Percentiles rank a stretch among this genome's conserved stretches.
Evolutionary conservation across 306 rosid species (phyloP).

Genomic region (Cicer arietinum): DNA sequence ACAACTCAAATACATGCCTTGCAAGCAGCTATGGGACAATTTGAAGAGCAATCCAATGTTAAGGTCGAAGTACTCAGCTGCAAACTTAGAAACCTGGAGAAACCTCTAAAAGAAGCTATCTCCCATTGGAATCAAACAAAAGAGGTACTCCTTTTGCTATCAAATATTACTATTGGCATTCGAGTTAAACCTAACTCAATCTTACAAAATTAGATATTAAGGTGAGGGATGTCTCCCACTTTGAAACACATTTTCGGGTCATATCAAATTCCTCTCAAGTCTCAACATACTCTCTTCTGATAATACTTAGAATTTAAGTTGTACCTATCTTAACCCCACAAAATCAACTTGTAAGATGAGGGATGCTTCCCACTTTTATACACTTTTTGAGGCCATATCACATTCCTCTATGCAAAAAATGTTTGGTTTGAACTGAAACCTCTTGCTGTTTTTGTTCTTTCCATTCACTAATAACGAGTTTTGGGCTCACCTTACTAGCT

Average conservation of each 20-base stretch:
- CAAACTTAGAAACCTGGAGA: conserved; percentile 57
- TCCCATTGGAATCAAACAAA: conserved; percentile 61
- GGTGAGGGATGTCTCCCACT: not conserved
- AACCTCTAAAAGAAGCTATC: conserved; percentile 61
- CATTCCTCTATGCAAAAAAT: not conserved
- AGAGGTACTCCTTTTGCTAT: conserved; percentile 58
- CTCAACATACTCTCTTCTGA: no score
- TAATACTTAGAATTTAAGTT: not conserved
- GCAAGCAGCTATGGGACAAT: conserved; percentile 58
- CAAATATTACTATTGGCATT: not conserved
- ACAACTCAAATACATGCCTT: conserved; percentile 59
- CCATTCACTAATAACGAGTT: not conserved
- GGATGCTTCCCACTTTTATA: not conserved
- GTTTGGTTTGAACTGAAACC: not conserved
- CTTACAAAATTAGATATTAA: not conserved
- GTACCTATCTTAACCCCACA: not conserved
- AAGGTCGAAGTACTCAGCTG: conserved; percentile 64
- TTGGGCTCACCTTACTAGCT: conserved; percentile 10
- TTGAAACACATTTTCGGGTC: not conserved
- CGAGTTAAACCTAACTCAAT: not conserved
- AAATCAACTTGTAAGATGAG: not conserved
- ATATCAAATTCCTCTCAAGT: not conserved
- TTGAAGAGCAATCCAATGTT: conserved; percentile 63
- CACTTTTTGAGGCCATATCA: not conserved
- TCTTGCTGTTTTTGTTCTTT: conserved; percentile 26